A percentile compares a stretch with the other conserved stretches of the same genome.
These are phyloP conservation scores for Claviceps humidiphila DNA, from an alignment of 2,329 filamentous ascomycete genomes.

Conservation along the genomic window DNA sequence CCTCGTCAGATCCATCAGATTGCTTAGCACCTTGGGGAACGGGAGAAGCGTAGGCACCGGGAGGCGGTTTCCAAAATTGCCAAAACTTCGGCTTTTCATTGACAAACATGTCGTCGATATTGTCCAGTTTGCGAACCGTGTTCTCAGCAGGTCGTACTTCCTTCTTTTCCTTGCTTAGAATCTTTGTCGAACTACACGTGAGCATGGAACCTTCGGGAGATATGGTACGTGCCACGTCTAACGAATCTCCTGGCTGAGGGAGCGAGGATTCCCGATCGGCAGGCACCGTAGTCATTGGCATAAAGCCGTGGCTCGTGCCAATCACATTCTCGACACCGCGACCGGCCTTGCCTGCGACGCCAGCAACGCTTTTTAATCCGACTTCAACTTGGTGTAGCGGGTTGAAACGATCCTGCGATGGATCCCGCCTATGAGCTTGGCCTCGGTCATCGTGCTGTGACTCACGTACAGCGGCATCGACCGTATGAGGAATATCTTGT, in stretches of 20 bases:
- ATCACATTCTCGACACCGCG: constrained; percentile 38
- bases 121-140: constrained; percentile 36
- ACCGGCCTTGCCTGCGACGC: constrained; percentile 29
- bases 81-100: constrained; percentile 38
- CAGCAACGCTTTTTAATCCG: constrained; percentile 33
- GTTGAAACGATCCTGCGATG: constrained; percentile 10
- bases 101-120: constrained; percentile 36
- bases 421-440: background rate
- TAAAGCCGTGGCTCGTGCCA: constrained; percentile 43
- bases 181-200: constrained; percentile 26
- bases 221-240: constrained; percentile 21
- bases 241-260: constrained; percentile 13
- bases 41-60: constrained; percentile 47
- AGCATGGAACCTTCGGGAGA: constrained; percentile 23
- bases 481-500: constrained; percentile 38
- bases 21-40: constrained; percentile 42
- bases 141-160: constrained; percentile 23
- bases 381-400: constrained; percentile 33
- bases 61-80: constrained; percentile 52
- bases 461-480: constrained; percentile 33
- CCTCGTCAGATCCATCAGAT: constrained; percentile 25
- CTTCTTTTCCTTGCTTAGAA: constrained; percentile 5
- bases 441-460: constrained; percentile 11
- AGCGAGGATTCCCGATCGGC: constrained; percentile 9
- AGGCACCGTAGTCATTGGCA: constrained; percentile 14